These are phyloP conservation scores for Deinandra increscens DNA, from an alignment of 129 eudicot genomes.

Conservation along the genomic window DNA sequence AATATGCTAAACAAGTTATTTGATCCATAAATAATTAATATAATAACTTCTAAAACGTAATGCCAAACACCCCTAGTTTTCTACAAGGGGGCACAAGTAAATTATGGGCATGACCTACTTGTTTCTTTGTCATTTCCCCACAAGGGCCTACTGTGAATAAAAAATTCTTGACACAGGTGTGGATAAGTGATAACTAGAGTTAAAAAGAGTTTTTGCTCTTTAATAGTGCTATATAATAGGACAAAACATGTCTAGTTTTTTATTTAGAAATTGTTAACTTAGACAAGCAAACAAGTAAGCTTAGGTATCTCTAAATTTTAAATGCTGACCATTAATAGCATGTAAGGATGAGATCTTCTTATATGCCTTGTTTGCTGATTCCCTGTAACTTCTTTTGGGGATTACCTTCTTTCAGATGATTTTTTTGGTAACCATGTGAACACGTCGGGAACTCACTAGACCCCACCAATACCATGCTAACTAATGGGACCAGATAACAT, in stretches of 20 bases:
- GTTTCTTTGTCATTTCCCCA: constrained; percentile 24
- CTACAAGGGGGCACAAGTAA: background rate
- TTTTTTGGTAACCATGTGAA: too few species aligned
- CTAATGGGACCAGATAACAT: too few species aligned
- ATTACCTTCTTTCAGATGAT: too few species aligned
- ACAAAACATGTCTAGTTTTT: constrained; percentile 14
- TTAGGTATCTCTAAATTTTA: background rate
- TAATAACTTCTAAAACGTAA: background rate
- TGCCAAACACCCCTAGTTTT: constrained; percentile 2
- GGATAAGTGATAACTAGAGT: constrained; percentile 30
- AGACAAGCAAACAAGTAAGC: constrained; percentile 8
- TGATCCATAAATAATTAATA: background rate
- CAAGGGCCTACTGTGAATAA: constrained; percentile 31
- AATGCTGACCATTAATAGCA: background rate
- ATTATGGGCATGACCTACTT: background rate
- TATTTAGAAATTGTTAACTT: background rate
- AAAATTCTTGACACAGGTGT: constrained; percentile 7
- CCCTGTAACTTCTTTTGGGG: too few species aligned
- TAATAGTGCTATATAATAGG: too few species aligned
- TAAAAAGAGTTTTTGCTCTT: background rate
- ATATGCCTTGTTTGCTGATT: background rate
- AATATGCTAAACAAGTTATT: background rate
- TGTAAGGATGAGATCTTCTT: background rate
- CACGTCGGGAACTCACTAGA: too few species aligned
- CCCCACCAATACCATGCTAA: too few species aligned